Evolutionary conservation across 2,329 filamentous ascomycete genomes (phyloP).

Genomic region (Ramularia endophylla): DNA sequence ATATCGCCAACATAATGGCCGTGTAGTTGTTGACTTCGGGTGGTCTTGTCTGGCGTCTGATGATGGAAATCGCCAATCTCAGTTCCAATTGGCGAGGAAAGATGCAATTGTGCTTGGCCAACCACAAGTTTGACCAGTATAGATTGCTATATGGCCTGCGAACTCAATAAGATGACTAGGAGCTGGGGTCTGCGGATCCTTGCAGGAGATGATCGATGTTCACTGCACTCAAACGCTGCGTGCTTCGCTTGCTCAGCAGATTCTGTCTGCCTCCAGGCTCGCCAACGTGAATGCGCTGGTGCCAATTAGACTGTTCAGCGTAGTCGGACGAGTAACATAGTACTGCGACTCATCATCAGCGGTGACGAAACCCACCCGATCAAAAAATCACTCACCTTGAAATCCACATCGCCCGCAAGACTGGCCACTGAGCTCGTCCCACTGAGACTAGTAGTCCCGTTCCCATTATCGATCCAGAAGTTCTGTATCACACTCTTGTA

Average conservation of each 20-base stretch:
- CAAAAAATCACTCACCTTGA: slow-evolving; percentile 37
- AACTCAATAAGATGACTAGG: too few relatives aligned
- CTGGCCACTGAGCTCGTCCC: slow-evolving; percentile 47
- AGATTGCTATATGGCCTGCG: too few relatives aligned
- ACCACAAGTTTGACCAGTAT: too few relatives aligned
- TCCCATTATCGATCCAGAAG: slow-evolving; percentile 40
- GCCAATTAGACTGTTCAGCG: slow-evolving; percentile 35
- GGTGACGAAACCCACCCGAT: neutral
- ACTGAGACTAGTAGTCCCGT: slow-evolving; percentile 38
- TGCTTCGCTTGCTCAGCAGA: slow-evolving; percentile 10
- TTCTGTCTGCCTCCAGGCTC: slow-evolving; percentile 29
- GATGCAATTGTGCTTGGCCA: too few relatives aligned
- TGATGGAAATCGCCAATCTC: too few relatives aligned
- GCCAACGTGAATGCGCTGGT: slow-evolving; percentile 38
- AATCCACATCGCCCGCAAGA: slow-evolving; percentile 44
- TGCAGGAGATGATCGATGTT: too few relatives aligned
- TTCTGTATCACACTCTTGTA: slow-evolving; percentile 41
- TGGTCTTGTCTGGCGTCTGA: too few relatives aligned
- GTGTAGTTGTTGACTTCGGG: too few relatives aligned
- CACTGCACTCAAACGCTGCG: too few relatives aligned
- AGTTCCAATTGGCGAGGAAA: too few relatives aligned
- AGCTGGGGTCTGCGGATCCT: too few relatives aligned
- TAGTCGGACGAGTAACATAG: slow-evolving; percentile 37
- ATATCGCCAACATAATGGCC: too few relatives aligned
- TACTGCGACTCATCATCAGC: slow-evolving; percentile 32